Evolutionary conservation across 805 yeast genomes (phyloP).

Genomic region (Candida fluviatilis): DNA sequence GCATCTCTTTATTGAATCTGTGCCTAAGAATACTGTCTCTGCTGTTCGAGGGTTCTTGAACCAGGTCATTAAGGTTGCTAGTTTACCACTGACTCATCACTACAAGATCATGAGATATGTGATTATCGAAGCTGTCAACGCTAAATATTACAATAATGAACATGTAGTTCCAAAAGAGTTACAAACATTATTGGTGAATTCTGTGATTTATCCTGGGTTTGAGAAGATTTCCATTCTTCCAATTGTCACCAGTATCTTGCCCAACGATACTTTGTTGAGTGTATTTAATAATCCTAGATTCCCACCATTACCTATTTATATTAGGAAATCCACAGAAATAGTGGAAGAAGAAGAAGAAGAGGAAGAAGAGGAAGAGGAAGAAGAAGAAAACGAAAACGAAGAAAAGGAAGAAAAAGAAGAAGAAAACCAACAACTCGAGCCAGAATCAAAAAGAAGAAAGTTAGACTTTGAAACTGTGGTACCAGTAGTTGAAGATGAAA

Average conservation of each 20-base stretch:
- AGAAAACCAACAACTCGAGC: too few species aligned
- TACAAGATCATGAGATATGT: constrained; percentile 46
- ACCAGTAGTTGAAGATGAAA: neutral
- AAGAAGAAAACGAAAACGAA: constrained; percentile 25
- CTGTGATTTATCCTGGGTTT: constrained; percentile 68
- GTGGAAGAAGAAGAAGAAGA: constrained; percentile 33
- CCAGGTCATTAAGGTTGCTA: constrained; percentile 43
- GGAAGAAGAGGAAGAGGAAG: constrained; percentile 34
- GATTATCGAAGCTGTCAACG: constrained; percentile 31
- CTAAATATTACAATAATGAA: constrained; percentile 20
- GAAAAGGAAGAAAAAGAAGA: neutral
- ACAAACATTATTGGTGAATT: constrained; percentile 37
- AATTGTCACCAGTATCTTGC: constrained; percentile 53
- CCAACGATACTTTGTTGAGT: constrained; percentile 49
- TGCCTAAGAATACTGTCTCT: constrained; percentile 33
- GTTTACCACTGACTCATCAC: constrained; percentile 60
- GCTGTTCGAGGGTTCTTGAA: constrained; percentile 45
- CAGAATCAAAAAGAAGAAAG: constrained; percentile 23
- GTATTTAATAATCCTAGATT: constrained; percentile 71
- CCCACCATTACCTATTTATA: constrained; percentile 44
- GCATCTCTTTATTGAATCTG: constrained; percentile 45
- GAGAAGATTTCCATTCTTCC: constrained; percentile 68
- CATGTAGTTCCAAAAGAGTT: constrained; percentile 30
- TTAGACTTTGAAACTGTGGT: neutral
- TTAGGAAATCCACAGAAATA: constrained; percentile 22